These are phyloP conservation scores for Rhizophagus clarus DNA, from an alignment of 192 early-diverging fungal genomes.

Conservation along the genomic window DNA sequence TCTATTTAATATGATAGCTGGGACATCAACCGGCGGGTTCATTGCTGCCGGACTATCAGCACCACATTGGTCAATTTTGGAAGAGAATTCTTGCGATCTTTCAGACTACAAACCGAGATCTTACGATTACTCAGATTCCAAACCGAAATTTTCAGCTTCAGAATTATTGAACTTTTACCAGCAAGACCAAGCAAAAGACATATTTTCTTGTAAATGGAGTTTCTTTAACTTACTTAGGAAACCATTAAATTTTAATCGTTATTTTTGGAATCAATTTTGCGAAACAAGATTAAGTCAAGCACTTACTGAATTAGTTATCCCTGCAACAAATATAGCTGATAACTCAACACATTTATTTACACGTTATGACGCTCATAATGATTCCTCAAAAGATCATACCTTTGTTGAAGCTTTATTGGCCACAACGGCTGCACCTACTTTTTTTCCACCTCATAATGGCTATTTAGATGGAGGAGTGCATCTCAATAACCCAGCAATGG, in stretches of 20 bases:
- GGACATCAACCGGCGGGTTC: neutral
- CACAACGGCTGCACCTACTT: constrained; percentile 4
- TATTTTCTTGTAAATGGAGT: neutral
- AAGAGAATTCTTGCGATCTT: neutral
- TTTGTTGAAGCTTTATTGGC: neutral
- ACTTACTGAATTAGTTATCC: constrained; percentile 5
- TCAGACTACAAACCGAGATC: neutral
- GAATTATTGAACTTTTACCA: neutral
- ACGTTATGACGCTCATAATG: neutral
- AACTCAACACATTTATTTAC: neutral
- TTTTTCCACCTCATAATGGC: neutral
- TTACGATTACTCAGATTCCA: neutral
- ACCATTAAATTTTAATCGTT: neutral
- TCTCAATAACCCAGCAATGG: neutral
- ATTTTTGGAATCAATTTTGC: neutral
- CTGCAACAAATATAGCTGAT: neutral
- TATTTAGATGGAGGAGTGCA: constrained; percentile 4
- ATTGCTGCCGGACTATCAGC: neutral
- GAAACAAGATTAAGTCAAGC: neutral
- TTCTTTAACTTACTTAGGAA: too few species aligned
- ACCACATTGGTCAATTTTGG: neutral
- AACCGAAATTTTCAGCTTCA: neutral
- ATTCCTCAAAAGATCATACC: neutral
- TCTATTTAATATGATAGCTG: constrained; percentile 14
- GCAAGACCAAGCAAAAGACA: neutral